Conservation (phyloP, 2,329 filamentous ascomycete species). For the Aureobasidium uvarum region DNA sequence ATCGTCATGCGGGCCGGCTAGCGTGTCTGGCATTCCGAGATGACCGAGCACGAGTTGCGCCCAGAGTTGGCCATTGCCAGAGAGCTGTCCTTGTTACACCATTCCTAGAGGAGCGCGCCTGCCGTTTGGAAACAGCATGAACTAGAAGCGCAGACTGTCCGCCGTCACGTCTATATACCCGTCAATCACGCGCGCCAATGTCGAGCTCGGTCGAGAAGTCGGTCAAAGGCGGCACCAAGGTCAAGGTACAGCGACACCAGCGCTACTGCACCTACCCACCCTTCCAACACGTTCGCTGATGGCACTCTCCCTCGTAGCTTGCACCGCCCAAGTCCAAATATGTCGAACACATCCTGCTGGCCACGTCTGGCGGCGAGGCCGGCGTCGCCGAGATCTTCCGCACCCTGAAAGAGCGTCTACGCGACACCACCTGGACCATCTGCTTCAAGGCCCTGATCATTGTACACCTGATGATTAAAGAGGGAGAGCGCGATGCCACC, state of each 20-base stretch:
- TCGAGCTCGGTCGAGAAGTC: slow-evolving; percentile 96
- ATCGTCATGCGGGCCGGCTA: slow-evolving; percentile 12
- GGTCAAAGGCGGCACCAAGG: slow-evolving; percentile 97
- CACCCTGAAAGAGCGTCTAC: slow-evolving; percentile 79
- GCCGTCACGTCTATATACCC: not conserved
- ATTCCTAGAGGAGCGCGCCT: slow-evolving; percentile 5
- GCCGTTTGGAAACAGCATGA: slow-evolving; percentile 20
- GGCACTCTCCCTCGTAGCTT: slow-evolving; percentile 55
- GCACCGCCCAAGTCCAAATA: slow-evolving; percentile 98
- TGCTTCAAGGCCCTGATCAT: slow-evolving; percentile 98
- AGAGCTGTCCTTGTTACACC: slow-evolving; percentile 12
- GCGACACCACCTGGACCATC: slow-evolving; percentile 99
- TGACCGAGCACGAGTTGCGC: slow-evolving; percentile 6
- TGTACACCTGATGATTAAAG: slow-evolving; percentile 94
- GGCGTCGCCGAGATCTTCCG: slow-evolving; percentile 96
- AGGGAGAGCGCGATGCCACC: slow-evolving; percentile 86
- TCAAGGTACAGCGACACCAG: slow-evolving; percentile 65
- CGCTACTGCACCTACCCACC: slow-evolving; percentile 9
- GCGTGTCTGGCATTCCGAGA: slow-evolving; percentile 20
- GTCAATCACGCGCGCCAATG: slow-evolving; percentile 49
- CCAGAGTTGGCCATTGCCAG: slow-evolving; percentile 2
- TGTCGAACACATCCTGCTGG: slow-evolving; percentile 95
- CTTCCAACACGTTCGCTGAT: not conserved
- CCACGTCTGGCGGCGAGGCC: slow-evolving; percentile 90
- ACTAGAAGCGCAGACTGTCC: not conserved